A percentile compares a stretch with the other conserved stretches of the same genome.
These are phyloP conservation scores for Climacium dendroides DNA, from an alignment of 225 moss, liverwort and hornwort genomes.

Conservation along the genomic window DNA sequence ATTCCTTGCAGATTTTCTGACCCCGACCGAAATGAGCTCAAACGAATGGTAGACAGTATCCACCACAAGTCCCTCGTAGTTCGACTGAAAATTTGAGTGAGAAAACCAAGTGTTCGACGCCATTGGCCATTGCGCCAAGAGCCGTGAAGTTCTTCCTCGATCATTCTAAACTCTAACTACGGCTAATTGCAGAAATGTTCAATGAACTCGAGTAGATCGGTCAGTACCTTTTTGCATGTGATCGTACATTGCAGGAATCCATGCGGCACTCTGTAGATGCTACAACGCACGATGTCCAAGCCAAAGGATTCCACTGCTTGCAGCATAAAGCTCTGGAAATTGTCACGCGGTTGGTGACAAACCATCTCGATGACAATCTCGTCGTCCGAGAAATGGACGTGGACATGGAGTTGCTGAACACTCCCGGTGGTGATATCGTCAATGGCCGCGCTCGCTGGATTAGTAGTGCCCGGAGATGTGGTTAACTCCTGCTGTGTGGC, in stretches of 20 bases:
- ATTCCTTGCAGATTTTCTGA: neutral
- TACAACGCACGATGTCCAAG: conserved; percentile 13
- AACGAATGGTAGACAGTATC: neutral
- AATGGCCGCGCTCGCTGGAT: neutral
- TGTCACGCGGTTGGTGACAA: conserved; percentile 8
- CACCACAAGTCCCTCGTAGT: no score
- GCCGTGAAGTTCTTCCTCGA: neutral
- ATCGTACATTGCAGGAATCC: conserved; percentile 26
- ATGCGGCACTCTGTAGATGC: conserved; percentile 1
- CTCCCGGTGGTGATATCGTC: neutral
- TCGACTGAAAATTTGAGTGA: neutral
- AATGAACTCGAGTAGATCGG: neutral
- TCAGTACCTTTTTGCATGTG: conserved; percentile 13
- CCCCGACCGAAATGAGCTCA: neutral
- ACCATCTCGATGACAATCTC: conserved; percentile 26
- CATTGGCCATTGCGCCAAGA: neutral
- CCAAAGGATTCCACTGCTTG: conserved; percentile 22
- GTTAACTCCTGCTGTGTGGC: neutral
- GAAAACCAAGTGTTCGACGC: neutral
- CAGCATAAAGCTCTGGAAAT: conserved; percentile 27
- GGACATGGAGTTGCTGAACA: neutral
- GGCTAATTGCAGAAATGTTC: neutral
- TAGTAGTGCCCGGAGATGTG: neutral
- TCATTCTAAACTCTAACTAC: neutral
- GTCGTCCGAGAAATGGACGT: conserved; percentile 7